A percentile compares a stretch with the other conserved stretches of the same genome.
These are phyloP conservation scores for Falciphora oryzae DNA, from an alignment of 2,329 filamentous ascomycete genomes.

Conservation along the genomic window DNA sequence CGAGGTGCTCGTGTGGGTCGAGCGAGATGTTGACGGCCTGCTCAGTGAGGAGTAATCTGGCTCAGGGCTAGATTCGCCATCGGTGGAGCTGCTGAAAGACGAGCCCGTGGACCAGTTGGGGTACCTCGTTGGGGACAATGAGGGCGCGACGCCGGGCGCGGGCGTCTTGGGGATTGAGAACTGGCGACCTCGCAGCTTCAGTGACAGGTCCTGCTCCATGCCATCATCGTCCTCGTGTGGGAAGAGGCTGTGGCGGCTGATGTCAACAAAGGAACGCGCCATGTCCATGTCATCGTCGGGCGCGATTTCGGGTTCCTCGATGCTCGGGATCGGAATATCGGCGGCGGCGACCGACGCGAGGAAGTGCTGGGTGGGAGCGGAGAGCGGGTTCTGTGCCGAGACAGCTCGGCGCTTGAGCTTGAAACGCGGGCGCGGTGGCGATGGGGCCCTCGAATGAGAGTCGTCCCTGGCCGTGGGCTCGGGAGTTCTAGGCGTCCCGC, in stretches of 20 bases:
- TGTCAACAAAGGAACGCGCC: background rate
- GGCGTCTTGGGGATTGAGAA: slow-evolving; percentile 57
- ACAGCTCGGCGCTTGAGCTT: slow-evolving; percentile 50
- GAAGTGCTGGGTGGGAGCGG: slow-evolving; percentile 59
- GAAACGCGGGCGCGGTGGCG: slow-evolving; percentile 47
- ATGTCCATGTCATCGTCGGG: slow-evolving; percentile 19
- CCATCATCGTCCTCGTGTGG: background rate
- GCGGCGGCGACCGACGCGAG: slow-evolving; percentile 61
- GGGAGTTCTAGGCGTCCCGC: slow-evolving; percentile 6
- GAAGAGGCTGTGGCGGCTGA: background rate
- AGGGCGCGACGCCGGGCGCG: slow-evolving; percentile 38
- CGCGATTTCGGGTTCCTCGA: slow-evolving; percentile 47
- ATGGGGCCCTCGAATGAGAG: slow-evolving; percentile 31
- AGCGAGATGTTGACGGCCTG: slow-evolving; percentile 53
- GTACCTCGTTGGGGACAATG: slow-evolving; percentile 40
- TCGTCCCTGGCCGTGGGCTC: slow-evolving; percentile 11
- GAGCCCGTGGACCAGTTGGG: slow-evolving; percentile 56
- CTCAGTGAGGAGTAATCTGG: slow-evolving; percentile 45
- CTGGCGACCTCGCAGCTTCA: slow-evolving; percentile 27
- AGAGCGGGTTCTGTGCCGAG: slow-evolving; percentile 29
- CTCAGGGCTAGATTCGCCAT: slow-evolving; percentile 48
- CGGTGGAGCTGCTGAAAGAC: slow-evolving; percentile 43
- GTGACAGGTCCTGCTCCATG: slow-evolving; percentile 15
- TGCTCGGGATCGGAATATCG: slow-evolving; percentile 59
- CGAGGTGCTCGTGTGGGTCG: slow-evolving; percentile 52